A percentile compares a stretch with the other conserved stretches of the same genome.
Evolutionary conservation across 495 filamentous ascomycete genomes (phyloP).

Genomic region (Parathielavia hyrcaniae): DNA sequence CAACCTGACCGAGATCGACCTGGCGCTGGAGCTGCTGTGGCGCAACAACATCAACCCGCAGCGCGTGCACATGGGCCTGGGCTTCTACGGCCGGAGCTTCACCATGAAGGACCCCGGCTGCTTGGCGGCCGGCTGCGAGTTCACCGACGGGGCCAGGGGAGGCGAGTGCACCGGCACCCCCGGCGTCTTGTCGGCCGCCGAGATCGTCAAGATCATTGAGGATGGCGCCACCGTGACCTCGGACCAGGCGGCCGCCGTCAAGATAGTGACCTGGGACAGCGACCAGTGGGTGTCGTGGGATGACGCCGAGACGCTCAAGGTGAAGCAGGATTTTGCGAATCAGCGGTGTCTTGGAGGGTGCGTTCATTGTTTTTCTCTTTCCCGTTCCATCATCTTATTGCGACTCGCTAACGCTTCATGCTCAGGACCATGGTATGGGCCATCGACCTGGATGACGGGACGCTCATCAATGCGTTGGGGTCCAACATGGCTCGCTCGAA

Average conservation of each 20-base stretch:
- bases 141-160: constrained; percentile 21
- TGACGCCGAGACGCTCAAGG: constrained; percentile 34
- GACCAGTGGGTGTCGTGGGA: constrained; percentile 46
- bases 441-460: too few relatives aligned
- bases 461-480: too few relatives aligned
- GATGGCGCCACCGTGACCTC: constrained; percentile 1
- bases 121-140: constrained; percentile 26
- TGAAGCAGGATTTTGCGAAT: constrained; percentile 27
- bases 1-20: constrained; percentile 50
- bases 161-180: constrained; percentile 31
- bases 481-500: too few relatives aligned
- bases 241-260: constrained; percentile 30
- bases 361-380: too few relatives aligned
- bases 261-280: constrained; percentile 33
- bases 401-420: too few relatives aligned
- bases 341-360: neutral
- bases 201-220: constrained; percentile 34
- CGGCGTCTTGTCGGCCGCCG: constrained; percentile 35
- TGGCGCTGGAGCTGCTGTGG: constrained; percentile 46
- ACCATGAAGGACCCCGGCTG: constrained; percentile 19
- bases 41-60: constrained; percentile 39
- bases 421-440: too few relatives aligned
- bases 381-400: too few relatives aligned
- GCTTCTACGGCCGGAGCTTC: constrained; percentile 47
- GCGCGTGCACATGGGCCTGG: constrained; percentile 44